phyloP scores from a whole-genome alignment of 2,329 filamentous ascomycete genomes.

The Neofusicoccum ribis region DNA sequence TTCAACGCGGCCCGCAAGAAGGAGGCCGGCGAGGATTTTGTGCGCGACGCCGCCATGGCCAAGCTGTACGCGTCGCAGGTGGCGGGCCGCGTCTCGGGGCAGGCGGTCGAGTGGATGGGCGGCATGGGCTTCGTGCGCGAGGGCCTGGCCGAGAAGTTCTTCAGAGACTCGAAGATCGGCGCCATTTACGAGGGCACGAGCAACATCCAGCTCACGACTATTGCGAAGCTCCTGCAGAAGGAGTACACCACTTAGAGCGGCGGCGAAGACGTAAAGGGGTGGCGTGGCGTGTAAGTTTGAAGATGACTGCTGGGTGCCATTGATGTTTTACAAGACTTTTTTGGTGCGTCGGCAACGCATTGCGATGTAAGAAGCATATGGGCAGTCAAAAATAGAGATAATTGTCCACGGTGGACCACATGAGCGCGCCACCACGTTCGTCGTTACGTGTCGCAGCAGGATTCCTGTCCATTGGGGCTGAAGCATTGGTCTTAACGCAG shows the following conservation, averaged over 20 bases:
- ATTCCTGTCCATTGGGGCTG: too few species aligned
- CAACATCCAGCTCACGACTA: constrained; percentile 70
- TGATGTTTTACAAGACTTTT: neutral
- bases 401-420: too few species aligned
- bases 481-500: too few species aligned
- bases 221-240: constrained; percentile 69
- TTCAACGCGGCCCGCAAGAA: constrained; percentile 98
- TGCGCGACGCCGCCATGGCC: constrained; percentile 95
- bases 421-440: too few species aligned
- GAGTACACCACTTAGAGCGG: constrained; percentile 58
- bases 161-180: constrained; percentile 96
- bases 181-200: constrained; percentile 95
- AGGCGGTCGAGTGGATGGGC: constrained; percentile 98
- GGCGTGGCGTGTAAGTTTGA: constrained; percentile 53
- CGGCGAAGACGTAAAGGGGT: neutral
- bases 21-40: constrained; percentile 94
- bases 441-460: too few species aligned
- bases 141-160: constrained; percentile 96
- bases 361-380: too few species aligned
- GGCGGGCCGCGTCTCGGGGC: constrained; percentile 78
- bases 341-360: too few species aligned
- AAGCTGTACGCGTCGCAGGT: constrained; percentile 95
- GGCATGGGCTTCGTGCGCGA: constrained; percentile 98
- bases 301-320: constrained; percentile 70
- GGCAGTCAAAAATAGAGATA: too few species aligned